Percentiles rank a stretch among this genome's conserved stretches.
Evolutionary conservation across 495 filamentous ascomycete genomes (phyloP).

Genomic region (Sordaria brevicollis): DNA sequence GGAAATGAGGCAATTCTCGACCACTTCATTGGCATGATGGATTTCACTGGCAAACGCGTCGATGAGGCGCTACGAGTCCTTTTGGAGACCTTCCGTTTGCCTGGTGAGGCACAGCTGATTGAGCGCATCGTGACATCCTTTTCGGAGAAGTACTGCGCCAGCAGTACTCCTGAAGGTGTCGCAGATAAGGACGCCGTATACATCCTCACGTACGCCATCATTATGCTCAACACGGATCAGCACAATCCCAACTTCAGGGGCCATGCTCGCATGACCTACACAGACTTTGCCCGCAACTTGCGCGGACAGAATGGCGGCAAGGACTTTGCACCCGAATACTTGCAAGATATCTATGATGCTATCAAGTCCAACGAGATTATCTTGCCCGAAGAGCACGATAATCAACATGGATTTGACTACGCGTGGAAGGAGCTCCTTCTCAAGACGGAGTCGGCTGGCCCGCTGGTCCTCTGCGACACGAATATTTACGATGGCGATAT

Average conservation of each 20-base stretch:
- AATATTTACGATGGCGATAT: conserved; percentile 96
- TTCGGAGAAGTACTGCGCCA: conserved; percentile 74
- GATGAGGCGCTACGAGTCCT: conserved; percentile 84
- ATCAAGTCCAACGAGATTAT: conserved; percentile 94
- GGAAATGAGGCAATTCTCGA: conserved; percentile 70
- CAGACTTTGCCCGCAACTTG: conserved; percentile 77
- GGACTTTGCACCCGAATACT: conserved; percentile 77
- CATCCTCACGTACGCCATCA: conserved; percentile 88
- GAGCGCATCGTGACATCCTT: conserved; percentile 86
- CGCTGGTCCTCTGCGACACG: conserved; percentile 72
- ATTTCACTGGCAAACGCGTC: conserved; percentile 76
- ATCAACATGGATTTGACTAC: conserved; percentile 90
- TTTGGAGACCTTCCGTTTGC: conserved; percentile 85
- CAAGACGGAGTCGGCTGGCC: conserved; percentile 67
- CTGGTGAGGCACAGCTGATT: conserved; percentile 86
- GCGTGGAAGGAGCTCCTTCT: conserved; percentile 90
- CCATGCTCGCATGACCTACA: conserved; percentile 67
- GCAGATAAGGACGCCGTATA: conserved; percentile 83
- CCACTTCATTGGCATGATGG: conserved; percentile 74
- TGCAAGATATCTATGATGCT: conserved; percentile 80
- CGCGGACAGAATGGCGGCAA: conserved; percentile 77
- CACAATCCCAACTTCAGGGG: conserved; percentile 87
- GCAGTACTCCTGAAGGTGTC: conserved; percentile 60
- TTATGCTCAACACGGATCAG: conserved; percentile 90
- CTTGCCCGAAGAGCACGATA: conserved; percentile 92